Base-by-base conservation (phyloP, 345 rosid genomes). In the Clausena lansium region DNA sequence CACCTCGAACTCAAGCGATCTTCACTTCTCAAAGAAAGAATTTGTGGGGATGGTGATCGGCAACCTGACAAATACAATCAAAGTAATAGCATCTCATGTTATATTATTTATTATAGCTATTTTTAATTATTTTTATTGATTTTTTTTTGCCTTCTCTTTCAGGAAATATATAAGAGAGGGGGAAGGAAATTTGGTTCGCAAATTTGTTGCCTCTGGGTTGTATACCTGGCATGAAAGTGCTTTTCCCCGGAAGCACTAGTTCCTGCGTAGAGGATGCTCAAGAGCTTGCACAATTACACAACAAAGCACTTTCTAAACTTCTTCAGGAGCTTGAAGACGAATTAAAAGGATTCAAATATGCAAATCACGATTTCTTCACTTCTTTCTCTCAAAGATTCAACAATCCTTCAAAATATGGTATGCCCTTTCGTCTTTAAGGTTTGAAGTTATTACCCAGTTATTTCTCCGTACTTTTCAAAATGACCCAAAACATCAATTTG, bases 321-420 rank as follows among this genome's bases (percentile, higher is more conserved):
- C 60, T 77, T 6, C 22, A 41, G 5, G 24, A 41, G 14, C 32
- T 77, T 30, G 11, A 77, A 7, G 7, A 15, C 55, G 33, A 69
- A 30, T 41, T 77, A 20, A 5, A 38, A 27, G 79, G 74, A 67
- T 80, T 80, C 30, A 32, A 35, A 36, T 80, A 76, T 24, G 20
- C 67, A 2, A 3, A 14, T 10, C 66, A 63, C 15, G 68, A 76
- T 76, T 54, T 71, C 19, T 55, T 71, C 69, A 55, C 30, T 2
- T 54, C 80, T 9, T 24, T 64, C 7, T 25, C 32, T 2, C 30
- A 64, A 30, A 65, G 68, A 39, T 41, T 80, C 4, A 63, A 71
- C n/a, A 36, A 76, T 10, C 83, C 83, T 71, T 71, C 76, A 20
- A 57, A 76, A 71, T 71, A 71, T 65, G 77, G 83, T 76, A 65